Percentiles rank a stretch among this genome's conserved stretches.
Conservation (phyloP, 331 rosid genomes). For the Malus hybrid region DNA sequence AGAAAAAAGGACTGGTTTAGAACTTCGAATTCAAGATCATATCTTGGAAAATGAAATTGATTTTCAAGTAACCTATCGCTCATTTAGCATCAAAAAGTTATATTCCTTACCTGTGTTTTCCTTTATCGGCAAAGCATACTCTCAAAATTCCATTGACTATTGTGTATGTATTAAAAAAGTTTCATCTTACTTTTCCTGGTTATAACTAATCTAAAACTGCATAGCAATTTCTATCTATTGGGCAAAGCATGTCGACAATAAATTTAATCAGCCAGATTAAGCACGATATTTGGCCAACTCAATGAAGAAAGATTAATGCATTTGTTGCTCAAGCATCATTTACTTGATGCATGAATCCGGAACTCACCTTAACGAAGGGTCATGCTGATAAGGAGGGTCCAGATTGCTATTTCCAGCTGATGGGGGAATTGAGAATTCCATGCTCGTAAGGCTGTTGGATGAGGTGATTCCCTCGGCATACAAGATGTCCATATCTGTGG, state of each 20-base stretch:
- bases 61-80: background rate
- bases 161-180: background rate
- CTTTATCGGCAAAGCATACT: background rate
- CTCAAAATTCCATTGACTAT: background rate
- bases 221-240: background rate
- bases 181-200: background rate
- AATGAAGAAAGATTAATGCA: background rate
- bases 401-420: conserved; percentile 29
- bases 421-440: conserved; percentile 62
- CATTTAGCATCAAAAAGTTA: background rate
- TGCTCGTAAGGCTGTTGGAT: conserved; percentile 45
- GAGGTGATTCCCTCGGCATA: conserved; percentile 79
- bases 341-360: conserved; percentile 1
- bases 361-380: conserved; percentile 50
- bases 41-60: background rate
- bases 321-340: background rate
- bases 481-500: conserved; percentile 72
- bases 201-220: background rate
- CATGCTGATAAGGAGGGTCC: conserved; percentile 33
- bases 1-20: background rate
- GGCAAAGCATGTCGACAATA: background rate
- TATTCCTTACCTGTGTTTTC: background rate
- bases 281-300: background rate
- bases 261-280: background rate
- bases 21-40: background rate